Conservation (phyloP, 805 yeast genomes). For the Nakazawaea ishiwadae region DNA sequence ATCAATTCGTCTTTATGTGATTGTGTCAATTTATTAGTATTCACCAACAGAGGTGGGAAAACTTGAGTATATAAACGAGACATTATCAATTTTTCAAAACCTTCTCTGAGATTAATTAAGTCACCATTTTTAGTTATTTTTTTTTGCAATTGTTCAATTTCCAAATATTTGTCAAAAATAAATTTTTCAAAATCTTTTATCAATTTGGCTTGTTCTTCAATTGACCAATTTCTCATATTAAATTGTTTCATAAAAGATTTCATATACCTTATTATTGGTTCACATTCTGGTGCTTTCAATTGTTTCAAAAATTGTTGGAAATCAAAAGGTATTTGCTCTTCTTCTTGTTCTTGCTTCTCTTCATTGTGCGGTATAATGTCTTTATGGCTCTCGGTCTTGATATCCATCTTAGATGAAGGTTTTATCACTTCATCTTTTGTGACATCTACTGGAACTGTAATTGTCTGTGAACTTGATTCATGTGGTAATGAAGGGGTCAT, state of each 20-base stretch:
- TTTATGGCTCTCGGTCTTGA: too few relatives aligned
- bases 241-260: slow-evolving; percentile 82
- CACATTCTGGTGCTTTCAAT: slow-evolving; percentile 71
- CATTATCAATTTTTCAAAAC: slow-evolving; percentile 90
- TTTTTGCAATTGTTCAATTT: slow-evolving; percentile 45
- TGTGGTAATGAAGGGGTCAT: neutral
- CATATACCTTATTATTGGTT: slow-evolving; percentile 82
- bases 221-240: slow-evolving; percentile 61
- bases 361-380: neutral
- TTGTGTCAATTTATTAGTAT: slow-evolving; percentile 33
- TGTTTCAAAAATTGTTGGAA: slow-evolving; percentile 76
- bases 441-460: neutral
- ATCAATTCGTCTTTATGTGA: slow-evolving; percentile 61
- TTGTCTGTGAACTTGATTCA: neutral
- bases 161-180: slow-evolving; percentile 46
- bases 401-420: neutral
- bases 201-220: slow-evolving; percentile 73
- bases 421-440: neutral
- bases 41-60: slow-evolving; percentile 64
- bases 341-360: neutral
- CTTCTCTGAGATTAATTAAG: slow-evolving; percentile 74
- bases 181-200: slow-evolving; percentile 73
- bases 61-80: slow-evolving; percentile 74
- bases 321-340: slow-evolving; percentile 48
- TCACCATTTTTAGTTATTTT: slow-evolving; percentile 31